These are phyloP conservation scores for Septoria petroselini DNA, from an alignment of 2,329 filamentous ascomycete species.

Conservation along the genomic window DNA sequence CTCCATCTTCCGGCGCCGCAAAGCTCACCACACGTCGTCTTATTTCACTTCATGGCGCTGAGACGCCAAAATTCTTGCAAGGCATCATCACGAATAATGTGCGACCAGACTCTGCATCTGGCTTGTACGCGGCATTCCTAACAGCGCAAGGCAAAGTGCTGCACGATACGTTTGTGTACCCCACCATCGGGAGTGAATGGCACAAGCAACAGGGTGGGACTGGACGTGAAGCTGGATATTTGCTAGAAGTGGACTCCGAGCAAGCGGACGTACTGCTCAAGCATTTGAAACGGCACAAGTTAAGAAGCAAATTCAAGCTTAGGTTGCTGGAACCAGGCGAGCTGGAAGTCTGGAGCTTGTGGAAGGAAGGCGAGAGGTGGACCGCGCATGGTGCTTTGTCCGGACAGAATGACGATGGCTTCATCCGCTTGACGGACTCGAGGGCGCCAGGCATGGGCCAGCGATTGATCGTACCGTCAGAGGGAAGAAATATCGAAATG, in stretches of 20 bases:
- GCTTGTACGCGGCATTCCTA: conserved; percentile 79
- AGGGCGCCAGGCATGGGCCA: conserved; percentile 40
- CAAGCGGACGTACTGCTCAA: conserved; percentile 62
- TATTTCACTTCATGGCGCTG: conserved; percentile 73
- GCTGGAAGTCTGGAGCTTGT: conserved; percentile 67
- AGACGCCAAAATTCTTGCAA: conserved; percentile 81
- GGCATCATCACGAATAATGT: conserved; percentile 78
- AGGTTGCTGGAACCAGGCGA: conserved; percentile 64
- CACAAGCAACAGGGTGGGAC: conserved; percentile 27
- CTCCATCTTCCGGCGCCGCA: conserved; percentile 52
- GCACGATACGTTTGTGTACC: conserved; percentile 88
- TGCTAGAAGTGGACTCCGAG: conserved; percentile 77
- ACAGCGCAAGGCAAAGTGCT: conserved; percentile 78
- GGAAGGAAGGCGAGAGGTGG: conserved; percentile 57
- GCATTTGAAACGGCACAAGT: conserved; percentile 80
- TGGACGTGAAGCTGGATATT: conserved; percentile 54
- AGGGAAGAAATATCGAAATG: conserved; percentile 28
- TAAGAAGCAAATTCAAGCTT: conserved; percentile 74
- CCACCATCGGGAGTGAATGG: conserved; percentile 44
- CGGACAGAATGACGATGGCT: conserved; percentile 20
- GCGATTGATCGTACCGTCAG: conserved; percentile 34
- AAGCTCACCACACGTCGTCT: conserved; percentile 70
- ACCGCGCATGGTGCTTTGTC: conserved; percentile 30
- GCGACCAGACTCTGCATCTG: conserved; percentile 48
- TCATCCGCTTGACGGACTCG: conserved; percentile 42